Evolutionary conservation across 768 basidiomycete species (phyloP).

Genomic region (Boletus sp.): DNA sequence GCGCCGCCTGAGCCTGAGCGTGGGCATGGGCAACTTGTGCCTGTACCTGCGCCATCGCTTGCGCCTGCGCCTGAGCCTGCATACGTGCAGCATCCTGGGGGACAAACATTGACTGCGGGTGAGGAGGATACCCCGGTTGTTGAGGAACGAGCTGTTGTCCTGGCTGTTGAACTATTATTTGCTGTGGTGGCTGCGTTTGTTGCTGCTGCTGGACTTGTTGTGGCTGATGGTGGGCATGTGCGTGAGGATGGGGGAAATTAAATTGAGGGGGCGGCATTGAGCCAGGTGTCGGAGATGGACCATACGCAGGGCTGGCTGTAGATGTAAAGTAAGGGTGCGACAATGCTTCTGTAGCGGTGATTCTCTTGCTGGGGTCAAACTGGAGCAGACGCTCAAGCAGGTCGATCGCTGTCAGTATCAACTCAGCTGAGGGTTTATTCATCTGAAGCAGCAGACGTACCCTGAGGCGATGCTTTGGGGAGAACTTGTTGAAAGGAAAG

Average conservation of each 20-base stretch:
- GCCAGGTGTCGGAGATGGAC: slow-evolving; percentile 40
- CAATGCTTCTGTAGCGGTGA: slow-evolving; percentile 89
- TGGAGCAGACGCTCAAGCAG: slow-evolving; percentile 92
- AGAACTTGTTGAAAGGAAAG: slow-evolving; percentile 78
- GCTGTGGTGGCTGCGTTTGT: slow-evolving; percentile 40
- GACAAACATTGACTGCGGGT: slow-evolving; percentile 33
- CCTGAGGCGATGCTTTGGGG: slow-evolving; percentile 83
- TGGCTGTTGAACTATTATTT: slow-evolving; percentile 37
- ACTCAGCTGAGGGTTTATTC: slow-evolving; percentile 1
- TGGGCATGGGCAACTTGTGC: slow-evolving; percentile 42
- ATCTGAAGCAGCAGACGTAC: slow-evolving; percentile 35
- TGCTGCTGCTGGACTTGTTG: slow-evolving; percentile 47
- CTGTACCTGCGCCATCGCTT: slow-evolving; percentile 40
- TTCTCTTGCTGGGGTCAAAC: slow-evolving; percentile 91
- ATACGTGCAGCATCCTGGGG: slow-evolving; percentile 34
- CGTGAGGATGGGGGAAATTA: slow-evolving; percentile 65
- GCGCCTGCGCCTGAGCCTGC: slow-evolving; percentile 45
- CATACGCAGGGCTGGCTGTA: slow-evolving; percentile 36
- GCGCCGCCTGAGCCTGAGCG: slow-evolving; percentile 36
- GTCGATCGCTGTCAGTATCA: slow-evolving; percentile 63
- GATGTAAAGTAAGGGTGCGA: slow-evolving; percentile 89
- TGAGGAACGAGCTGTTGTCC: slow-evolving; percentile 39
- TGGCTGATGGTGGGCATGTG: slow-evolving; percentile 47
- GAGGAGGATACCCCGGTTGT: slow-evolving; percentile 31
- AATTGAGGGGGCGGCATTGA: slow-evolving; percentile 69